Evolutionary conservation across 208 protist species (phyloP).

Genomic region (Acanthamoeba divionensis): DNA sequence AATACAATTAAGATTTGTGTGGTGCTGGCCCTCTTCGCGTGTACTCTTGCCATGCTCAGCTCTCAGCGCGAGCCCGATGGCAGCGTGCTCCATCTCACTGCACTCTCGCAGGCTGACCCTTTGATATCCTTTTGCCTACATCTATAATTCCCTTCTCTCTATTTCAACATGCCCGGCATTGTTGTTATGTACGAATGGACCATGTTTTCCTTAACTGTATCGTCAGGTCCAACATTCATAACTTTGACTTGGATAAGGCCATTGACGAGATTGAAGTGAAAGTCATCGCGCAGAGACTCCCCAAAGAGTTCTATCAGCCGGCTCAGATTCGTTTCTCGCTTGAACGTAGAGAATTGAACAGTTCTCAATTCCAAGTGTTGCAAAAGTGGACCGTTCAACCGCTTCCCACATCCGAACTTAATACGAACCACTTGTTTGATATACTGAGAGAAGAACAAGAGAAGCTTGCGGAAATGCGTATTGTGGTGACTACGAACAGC

Average conservation of each 20-base stretch:
- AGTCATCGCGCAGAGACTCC: background rate
- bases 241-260: background rate
- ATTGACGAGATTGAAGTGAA: background rate
- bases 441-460: background rate
- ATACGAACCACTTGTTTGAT: background rate
- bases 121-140: background rate
- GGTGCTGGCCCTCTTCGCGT: constrained; percentile 1
- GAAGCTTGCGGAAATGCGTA: background rate
- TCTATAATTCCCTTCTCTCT: background rate
- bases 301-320: background rate
- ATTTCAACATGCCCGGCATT: background rate
- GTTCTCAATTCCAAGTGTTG: background rate
- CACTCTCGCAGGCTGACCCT: background rate
- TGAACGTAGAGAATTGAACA: background rate
- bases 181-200: background rate
- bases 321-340: background rate
- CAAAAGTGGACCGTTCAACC: background rate
- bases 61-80: constrained; percentile 2
- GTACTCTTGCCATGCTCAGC: background rate
- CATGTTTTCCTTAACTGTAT: background rate
- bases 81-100: background rate
- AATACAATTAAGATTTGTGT: background rate
- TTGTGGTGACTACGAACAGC: constrained; percentile 2
- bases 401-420: background rate
- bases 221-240: background rate